These are phyloP conservation scores for Amanita pseudoporphyria DNA, from an alignment of 768 basidiomycete species.

Conservation along the genomic window DNA sequence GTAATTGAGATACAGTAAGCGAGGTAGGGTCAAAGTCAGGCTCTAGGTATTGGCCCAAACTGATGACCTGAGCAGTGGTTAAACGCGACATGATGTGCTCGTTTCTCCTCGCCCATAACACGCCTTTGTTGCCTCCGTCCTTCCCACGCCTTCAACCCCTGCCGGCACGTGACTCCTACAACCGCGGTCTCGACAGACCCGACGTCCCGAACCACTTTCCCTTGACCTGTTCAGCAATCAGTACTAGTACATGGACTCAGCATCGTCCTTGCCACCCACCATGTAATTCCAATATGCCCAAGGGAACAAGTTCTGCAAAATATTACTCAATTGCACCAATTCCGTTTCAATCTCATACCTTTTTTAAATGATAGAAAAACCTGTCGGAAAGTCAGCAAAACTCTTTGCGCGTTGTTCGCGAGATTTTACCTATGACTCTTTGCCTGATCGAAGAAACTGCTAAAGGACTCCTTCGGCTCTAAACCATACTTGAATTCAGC, in stretches of 20 bases:
- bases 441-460: slow-evolving; percentile 59
- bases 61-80: slow-evolving; percentile 71
- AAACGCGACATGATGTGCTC: slow-evolving; percentile 58
- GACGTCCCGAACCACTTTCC: slow-evolving; percentile 37
- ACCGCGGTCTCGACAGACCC: slow-evolving; percentile 23
- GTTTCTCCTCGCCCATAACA: background rate
- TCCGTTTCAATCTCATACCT: slow-evolving; percentile 27
- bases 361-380: slow-evolving; percentile 83
- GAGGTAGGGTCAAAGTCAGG: slow-evolving; percentile 64
- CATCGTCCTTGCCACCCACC: slow-evolving; percentile 31
- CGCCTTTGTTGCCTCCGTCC: background rate
- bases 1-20: slow-evolving; percentile 74
- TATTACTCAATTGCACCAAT: slow-evolving; percentile 7
- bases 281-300: slow-evolving; percentile 69
- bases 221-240: slow-evolving; percentile 31
- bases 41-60: slow-evolving; percentile 68
- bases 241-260: slow-evolving; percentile 1
- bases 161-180: slow-evolving; percentile 10
- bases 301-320: slow-evolving; percentile 52
- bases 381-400: slow-evolving; percentile 24
- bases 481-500: slow-evolving; percentile 93
- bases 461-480: slow-evolving; percentile 82
- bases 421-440: slow-evolving; percentile 55
- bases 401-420: background rate
- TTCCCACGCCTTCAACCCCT: slow-evolving; percentile 4